These are phyloP conservation scores for Plasmodium billcollinsi DNA, from an alignment of 169 alveolate genomes.

Conservation along the genomic window DNA sequence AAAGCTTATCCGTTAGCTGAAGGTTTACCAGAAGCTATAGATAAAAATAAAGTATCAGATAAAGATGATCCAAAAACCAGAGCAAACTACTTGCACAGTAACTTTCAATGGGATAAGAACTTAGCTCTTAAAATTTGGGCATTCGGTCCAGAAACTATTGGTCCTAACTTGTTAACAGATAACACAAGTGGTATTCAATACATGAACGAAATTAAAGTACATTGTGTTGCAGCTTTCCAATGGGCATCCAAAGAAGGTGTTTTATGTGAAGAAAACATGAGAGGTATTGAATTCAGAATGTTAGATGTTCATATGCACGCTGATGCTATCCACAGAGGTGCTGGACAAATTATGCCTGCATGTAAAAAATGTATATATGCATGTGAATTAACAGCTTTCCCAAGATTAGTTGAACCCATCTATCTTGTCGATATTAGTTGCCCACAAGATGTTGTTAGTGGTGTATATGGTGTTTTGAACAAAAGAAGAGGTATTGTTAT, in stretches of 20 bases:
- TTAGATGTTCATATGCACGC: constrained; percentile 98
- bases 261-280: constrained; percentile 98
- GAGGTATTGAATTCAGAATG: constrained; percentile 98
- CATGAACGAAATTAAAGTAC: constrained; percentile 98
- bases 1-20: constrained; percentile 98
- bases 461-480: constrained; percentile 96
- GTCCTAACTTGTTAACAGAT: constrained; percentile 98
- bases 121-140: constrained; percentile 99
- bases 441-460: constrained; percentile 98
- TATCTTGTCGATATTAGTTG: constrained; percentile 98
- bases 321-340: constrained; percentile 99
- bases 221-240: constrained; percentile 99
- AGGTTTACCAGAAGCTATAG: constrained; percentile 97
- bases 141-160: constrained; percentile 99
- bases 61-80: constrained; percentile 97
- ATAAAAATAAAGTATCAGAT: constrained; percentile 93
- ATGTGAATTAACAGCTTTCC: constrained; percentile 96
- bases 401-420: constrained; percentile 98
- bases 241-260: constrained; percentile 99
- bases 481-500: constrained; percentile 99
- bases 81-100: constrained; percentile 93
- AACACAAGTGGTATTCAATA: constrained; percentile 98
- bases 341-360: constrained; percentile 99
- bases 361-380: constrained; percentile 98
- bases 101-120: constrained; percentile 98